Evolutionary conservation across 192 early-diverging fungal species (phyloP).

Genomic region (Backusella morwellensis): DNA sequence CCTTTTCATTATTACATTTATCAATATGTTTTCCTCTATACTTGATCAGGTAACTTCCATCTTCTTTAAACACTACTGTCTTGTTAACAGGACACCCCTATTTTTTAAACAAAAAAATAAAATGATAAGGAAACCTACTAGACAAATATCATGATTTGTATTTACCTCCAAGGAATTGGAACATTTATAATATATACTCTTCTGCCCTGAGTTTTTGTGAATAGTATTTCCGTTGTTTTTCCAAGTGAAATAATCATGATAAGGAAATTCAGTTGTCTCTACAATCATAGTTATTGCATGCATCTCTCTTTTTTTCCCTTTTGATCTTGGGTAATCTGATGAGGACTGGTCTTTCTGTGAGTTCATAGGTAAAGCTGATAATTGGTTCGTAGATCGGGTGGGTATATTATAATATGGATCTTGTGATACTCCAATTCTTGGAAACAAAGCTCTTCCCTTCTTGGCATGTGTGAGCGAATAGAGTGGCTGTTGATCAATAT

Average conservation of each 20-base stretch:
- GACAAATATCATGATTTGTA: not conserved
- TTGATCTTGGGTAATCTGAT: conserved; percentile 11
- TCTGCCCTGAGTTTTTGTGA: conserved; percentile 36
- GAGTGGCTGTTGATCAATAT: not conserved
- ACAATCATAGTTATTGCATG: conserved; percentile 55
- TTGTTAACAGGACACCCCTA: conserved; percentile 49
- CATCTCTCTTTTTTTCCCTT: conserved; percentile 55
- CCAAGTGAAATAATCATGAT: conserved; percentile 38
- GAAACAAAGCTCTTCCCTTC: not conserved
- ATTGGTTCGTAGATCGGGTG: not conserved
- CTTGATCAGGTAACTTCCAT: conserved; percentile 52
- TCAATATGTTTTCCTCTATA: conserved; percentile 50
- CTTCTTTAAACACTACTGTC: conserved; percentile 50
- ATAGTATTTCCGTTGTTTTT: conserved; percentile 42
- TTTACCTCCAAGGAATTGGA: conserved; percentile 38
- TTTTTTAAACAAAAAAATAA: not conserved
- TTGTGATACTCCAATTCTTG: not conserved
- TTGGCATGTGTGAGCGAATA: not conserved
- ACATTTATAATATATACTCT: conserved; percentile 42
- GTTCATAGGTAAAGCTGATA: not conserved
- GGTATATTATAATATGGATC: not conserved
- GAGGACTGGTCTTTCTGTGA: not conserved
- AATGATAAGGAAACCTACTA: not conserved
- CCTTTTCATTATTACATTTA: conserved; percentile 44
- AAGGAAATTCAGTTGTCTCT: conserved; percentile 38